Percentiles rank a stretch among this genome's conserved stretches.
phyloP scores from a whole-genome alignment of 257 asterid genomes.

The Plantago ovata region DNA sequence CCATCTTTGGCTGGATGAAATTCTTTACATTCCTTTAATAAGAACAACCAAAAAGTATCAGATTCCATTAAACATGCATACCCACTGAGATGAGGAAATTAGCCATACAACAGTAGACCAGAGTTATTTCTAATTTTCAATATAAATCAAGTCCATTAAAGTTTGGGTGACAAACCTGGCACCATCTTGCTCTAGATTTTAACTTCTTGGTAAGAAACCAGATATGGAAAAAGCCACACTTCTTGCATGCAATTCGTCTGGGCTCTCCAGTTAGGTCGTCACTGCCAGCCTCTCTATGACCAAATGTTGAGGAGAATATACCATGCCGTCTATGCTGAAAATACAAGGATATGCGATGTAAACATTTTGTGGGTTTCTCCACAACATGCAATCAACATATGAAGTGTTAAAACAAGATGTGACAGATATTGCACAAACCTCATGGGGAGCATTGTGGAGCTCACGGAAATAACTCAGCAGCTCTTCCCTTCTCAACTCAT shows the following conservation, averaged over 20 bases:
- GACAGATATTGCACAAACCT: slow-evolving; percentile 43
- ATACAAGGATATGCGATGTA: not conserved
- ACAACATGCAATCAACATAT: not conserved
- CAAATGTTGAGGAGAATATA: slow-evolving; percentile 42
- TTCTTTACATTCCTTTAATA: slow-evolving; percentile 81
- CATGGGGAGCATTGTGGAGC: slow-evolving; percentile 62
- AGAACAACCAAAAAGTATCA: slow-evolving; percentile 21
- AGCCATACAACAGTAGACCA: not conserved
- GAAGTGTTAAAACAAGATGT: not conserved
- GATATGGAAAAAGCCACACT: slow-evolving; percentile 75
- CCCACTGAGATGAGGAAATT: slow-evolving; percentile 2
- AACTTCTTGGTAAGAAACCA: slow-evolving; percentile 70
- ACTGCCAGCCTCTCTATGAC: slow-evolving; percentile 48
- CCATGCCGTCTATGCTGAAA: slow-evolving; percentile 62
- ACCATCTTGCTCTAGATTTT: slow-evolving; percentile 97
- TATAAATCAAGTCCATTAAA: not conserved
- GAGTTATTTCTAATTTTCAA: not conserved
- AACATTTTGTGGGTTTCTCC: not conserved
- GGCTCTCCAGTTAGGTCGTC: slow-evolving; percentile 58
- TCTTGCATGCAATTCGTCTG: slow-evolving; percentile 75
- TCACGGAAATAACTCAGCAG: slow-evolving; percentile 74
- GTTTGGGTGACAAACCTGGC: slow-evolving; percentile 60
- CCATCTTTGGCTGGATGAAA: slow-evolving; percentile 95
- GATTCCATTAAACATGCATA: slow-evolving; percentile 2
- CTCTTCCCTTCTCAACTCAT: slow-evolving; percentile 87